A percentile compares a stretch with the other conserved stretches of the same genome.
Conservation (phyloP, 2,329 filamentous ascomycete genomes). For the Lizonia empirigonia region DNA sequence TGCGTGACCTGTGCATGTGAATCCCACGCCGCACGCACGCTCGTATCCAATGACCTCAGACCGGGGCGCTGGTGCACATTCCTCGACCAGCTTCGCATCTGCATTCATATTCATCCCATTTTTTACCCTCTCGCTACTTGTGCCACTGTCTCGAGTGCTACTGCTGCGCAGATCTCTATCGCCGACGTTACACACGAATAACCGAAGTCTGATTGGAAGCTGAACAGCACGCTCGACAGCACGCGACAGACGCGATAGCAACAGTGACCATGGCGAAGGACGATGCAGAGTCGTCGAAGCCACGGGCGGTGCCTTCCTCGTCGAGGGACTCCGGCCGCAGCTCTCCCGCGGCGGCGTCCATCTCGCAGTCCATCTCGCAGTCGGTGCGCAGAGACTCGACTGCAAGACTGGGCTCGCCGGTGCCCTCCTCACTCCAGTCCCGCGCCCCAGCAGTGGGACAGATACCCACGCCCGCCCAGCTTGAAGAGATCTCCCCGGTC, state of each 20-base stretch:
- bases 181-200: slow-evolving; percentile 32
- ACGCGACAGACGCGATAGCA: slow-evolving; percentile 8
- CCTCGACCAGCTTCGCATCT: slow-evolving; percentile 10
- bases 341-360: slow-evolving; percentile 26
- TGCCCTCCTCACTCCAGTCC: slow-evolving; percentile 53
- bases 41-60: slow-evolving; percentile 15
- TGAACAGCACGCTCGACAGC: slow-evolving; percentile 5
- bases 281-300: slow-evolving; percentile 28
- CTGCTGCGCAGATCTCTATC: slow-evolving; percentile 12
- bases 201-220: slow-evolving; percentile 18
- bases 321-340: slow-evolving; percentile 32
- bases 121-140: slow-evolving; percentile 7
- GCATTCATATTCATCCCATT: slow-evolving; percentile 10
- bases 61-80: slow-evolving; percentile 9
- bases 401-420: slow-evolving; percentile 61
- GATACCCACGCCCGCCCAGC: slow-evolving; percentile 57
- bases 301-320: slow-evolving; percentile 38
- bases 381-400: slow-evolving; percentile 59
- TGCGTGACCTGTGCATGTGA: slow-evolving; percentile 2
- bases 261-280: slow-evolving; percentile 11
- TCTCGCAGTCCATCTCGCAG: slow-evolving; percentile 33
- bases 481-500: slow-evolving; percentile 47
- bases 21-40: slow-evolving; percentile 2
- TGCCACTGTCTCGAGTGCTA: slow-evolving; percentile 6
- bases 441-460: slow-evolving; percentile 58